A percentile compares a stretch with the other conserved stretches of the same genome.
These are phyloP conservation scores for Aspergillus pseudoviridinutans DNA, from an alignment of 2,329 filamentous ascomycete genomes.

Conservation along the genomic window DNA sequence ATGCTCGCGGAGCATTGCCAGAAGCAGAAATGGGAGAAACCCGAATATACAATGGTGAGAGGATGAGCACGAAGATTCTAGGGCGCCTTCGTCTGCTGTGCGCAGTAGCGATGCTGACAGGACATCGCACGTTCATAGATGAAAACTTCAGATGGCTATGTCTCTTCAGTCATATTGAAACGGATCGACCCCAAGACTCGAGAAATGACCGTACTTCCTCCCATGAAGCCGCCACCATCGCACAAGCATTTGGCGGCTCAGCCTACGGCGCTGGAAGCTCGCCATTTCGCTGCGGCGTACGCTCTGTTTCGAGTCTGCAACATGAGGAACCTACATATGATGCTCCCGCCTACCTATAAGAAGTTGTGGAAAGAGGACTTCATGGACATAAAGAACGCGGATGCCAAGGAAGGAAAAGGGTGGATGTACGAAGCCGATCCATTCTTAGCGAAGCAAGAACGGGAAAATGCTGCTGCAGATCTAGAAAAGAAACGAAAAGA, in stretches of 20 bases:
- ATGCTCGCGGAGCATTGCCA: slow-evolving; percentile 91
- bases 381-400: slow-evolving; percentile 72
- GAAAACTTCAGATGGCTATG: slow-evolving; percentile 69
- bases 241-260: slow-evolving; percentile 73
- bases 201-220: slow-evolving; percentile 68
- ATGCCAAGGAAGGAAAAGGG: slow-evolving; percentile 68
- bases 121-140: slow-evolving; percentile 37
- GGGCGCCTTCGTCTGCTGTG: background rate
- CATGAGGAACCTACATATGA: slow-evolving; percentile 94
- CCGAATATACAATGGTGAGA: slow-evolving; percentile 77
- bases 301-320: slow-evolving; percentile 87
- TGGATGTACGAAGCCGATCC: slow-evolving; percentile 98
- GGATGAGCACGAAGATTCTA: background rate
- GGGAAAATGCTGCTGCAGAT: slow-evolving; percentile 70
- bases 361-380: slow-evolving; percentile 89
- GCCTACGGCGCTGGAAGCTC: slow-evolving; percentile 80
- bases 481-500: slow-evolving; percentile 78
- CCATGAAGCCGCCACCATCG: slow-evolving; percentile 73
- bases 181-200: slow-evolving; percentile 75
- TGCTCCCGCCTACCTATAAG: slow-evolving; percentile 84
- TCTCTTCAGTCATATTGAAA: slow-evolving; percentile 75
- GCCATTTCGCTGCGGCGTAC: slow-evolving; percentile 90
- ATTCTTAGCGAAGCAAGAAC: slow-evolving; percentile 74
- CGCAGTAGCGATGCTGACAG: slow-evolving; percentile 10
- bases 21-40: slow-evolving; percentile 91